Conservation (phyloP, 164 flowering plant species). For the grape (Vitis vinifera) region DNA sequence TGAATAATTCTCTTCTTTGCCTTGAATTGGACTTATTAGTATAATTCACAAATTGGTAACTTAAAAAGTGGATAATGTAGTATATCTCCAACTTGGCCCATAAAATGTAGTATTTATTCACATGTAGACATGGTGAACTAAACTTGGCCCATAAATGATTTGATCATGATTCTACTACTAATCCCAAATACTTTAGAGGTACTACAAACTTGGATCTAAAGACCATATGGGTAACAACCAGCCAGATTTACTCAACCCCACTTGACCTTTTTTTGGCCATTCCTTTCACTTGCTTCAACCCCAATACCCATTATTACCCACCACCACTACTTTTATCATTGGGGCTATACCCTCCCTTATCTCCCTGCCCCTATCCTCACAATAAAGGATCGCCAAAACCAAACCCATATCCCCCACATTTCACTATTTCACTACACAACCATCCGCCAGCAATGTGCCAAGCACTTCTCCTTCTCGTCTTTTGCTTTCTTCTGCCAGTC, state of each 20-base stretch:
- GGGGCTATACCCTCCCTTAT: too few species aligned
- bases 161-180: neutral
- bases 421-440: neutral
- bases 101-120: too few species aligned
- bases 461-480: neutral
- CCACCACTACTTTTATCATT: neutral
- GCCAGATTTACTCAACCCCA: slow-evolving; percentile 15
- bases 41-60: too few species aligned
- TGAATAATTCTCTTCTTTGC: too few species aligned
- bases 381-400: neutral
- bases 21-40: too few species aligned
- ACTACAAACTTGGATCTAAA: neutral
- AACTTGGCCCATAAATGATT: neutral
- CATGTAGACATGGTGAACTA: neutral
- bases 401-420: neutral
- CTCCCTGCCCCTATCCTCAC: too few species aligned
- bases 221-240: slow-evolving; percentile 1
- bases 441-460: slow-evolving; percentile 14
- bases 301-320: neutral
- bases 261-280: neutral
- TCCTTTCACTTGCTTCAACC: neutral
- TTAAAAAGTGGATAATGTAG: too few species aligned
- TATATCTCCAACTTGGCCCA: too few species aligned
- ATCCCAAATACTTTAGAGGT: neutral
- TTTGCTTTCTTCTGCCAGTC: neutral